These are phyloP conservation scores for Suillus subaureus DNA, from an alignment of 768 basidiomycete species.

Conservation along the genomic window DNA sequence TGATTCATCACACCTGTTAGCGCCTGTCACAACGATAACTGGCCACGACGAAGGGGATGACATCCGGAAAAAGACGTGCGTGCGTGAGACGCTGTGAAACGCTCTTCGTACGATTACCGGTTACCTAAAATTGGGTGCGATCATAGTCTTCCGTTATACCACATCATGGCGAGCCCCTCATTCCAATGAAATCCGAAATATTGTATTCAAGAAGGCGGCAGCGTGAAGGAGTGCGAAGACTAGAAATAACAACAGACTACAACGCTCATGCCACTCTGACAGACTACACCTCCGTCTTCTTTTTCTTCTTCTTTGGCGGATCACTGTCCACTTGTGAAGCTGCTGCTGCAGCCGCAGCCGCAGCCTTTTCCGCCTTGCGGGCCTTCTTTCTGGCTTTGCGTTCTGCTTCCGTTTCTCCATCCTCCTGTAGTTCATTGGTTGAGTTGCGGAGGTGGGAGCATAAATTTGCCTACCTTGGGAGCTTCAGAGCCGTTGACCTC, in stretches of 20 bases:
- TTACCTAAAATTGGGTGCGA: not conserved
- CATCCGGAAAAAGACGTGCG: constrained; percentile 26
- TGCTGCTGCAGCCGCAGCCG: constrained; percentile 42
- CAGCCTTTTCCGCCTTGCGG: constrained; percentile 75
- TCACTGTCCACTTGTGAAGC: constrained; percentile 41
- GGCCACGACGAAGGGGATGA: constrained; percentile 34
- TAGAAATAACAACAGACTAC: constrained; percentile 1
- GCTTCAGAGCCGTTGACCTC: constrained; percentile 46
- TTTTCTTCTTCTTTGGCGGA: constrained; percentile 47
- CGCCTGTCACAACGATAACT: constrained; percentile 69
- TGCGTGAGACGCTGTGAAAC: not conserved
- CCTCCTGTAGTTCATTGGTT: constrained; percentile 30
- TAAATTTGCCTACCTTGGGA: constrained; percentile 41
- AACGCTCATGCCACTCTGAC: not conserved
- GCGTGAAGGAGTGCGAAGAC: not conserved
- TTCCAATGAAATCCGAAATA: not conserved
- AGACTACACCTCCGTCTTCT: constrained; percentile 34
- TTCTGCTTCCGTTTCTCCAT: constrained; percentile 80
- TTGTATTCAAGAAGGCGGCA: constrained; percentile 1
- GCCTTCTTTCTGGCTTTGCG: constrained; percentile 80
- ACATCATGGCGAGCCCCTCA: not conserved
- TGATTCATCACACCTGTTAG: constrained; percentile 55
- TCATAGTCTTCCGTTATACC: not conserved
- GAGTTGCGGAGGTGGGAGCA: constrained; percentile 5
- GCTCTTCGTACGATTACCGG: not conserved